Evolutionary conservation across 345 rosid species (phyloP), one percentile per base, ranked within the genome.

Genomic region (Viola odorata): DNA sequence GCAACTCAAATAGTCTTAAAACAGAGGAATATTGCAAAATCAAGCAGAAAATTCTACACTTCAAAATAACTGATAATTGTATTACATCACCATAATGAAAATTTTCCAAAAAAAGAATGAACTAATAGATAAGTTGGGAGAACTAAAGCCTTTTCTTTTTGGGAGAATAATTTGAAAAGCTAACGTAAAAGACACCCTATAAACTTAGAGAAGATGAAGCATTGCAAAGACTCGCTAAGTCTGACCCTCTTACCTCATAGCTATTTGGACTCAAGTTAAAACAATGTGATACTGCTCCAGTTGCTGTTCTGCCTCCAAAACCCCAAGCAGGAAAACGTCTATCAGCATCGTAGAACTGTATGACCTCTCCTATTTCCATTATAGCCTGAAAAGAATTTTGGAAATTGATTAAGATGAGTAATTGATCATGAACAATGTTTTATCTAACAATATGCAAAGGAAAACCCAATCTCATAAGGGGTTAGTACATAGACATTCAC

Each of bases 311-410:
- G 70, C 89, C 98, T 32, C 98, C 96, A 62, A 88, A 91, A 16
- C 95, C 98, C 96, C 91, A 88, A 4, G 95, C 91, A 36, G 95
- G 86, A 69, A 88, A 91, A 32, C 80, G 77, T 61, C 68, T 79
- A 68, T 91, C 95, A 10, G 88, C 79, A 80, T 89, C 98, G 37
- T 91, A 89, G 68, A 91, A 85, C 65, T 91, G 89, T 53, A 89
- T 80, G 3, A 89, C 95, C 76, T 91, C 87, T 54, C 96, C 98
- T 52, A 84, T 89, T 55, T 86, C 95, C 80, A 69, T 73, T 65
- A 91, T 87, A 68, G 98, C 92, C 98, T 89, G 76, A 36, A 62
- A 67, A 66, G 40, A 10, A 57, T 45, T 14, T 45, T 11, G 8
- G 38, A 23, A 23, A 17, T 49, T 41, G 66, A 10, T 32, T 62